Conservation (phyloP, 495 filamentous ascomycete genomes). For the Aspergillus saccharolyticus region DNA sequence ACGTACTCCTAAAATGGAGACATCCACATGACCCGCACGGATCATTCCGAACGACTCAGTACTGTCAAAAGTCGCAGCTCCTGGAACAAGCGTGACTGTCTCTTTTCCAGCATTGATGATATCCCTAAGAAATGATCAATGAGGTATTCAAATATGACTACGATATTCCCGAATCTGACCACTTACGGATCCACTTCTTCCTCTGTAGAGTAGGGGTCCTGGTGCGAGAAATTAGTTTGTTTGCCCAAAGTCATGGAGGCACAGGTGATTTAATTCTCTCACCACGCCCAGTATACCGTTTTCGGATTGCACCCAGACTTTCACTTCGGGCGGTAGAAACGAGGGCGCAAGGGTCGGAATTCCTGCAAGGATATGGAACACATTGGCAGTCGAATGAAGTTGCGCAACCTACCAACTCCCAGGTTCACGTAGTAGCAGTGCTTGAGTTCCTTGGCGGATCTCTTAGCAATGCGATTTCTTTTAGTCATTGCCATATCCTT, state of each 20-base stretch:
- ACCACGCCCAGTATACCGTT: constrained; percentile 84
- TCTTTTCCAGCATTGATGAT: constrained; percentile 95
- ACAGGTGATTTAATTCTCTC: constrained; percentile 1
- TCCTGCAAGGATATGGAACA: constrained; percentile 14
- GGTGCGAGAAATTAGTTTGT: constrained; percentile 8
- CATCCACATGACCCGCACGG: constrained; percentile 75
- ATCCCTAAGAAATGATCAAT: constrained; percentile 40
- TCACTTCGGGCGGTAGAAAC: constrained; percentile 69
- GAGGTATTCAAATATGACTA: neutral
- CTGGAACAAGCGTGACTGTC: constrained; percentile 78
- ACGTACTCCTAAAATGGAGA: constrained; percentile 74
- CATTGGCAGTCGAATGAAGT: neutral
- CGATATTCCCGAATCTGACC: neutral
- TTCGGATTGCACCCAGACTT: constrained; percentile 85
- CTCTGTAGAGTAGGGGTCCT: constrained; percentile 77
- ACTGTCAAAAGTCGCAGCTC: constrained; percentile 76
- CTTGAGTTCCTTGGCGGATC: constrained; percentile 90
- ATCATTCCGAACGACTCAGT: constrained; percentile 96
- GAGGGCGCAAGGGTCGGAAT: constrained; percentile 86
- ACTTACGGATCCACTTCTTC: constrained; percentile 68
- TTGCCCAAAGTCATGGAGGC: neutral
- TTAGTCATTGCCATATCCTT: constrained; percentile 60
- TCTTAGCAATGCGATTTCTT: constrained; percentile 72
- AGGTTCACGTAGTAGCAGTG: constrained; percentile 92
- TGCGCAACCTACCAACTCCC: constrained; percentile 72